A percentile compares a stretch with the other conserved stretches of the same genome.
phyloP scores from a whole-genome alignment of 495 filamentous ascomycete species.

The Podospora pseudopauciseta region DNA sequence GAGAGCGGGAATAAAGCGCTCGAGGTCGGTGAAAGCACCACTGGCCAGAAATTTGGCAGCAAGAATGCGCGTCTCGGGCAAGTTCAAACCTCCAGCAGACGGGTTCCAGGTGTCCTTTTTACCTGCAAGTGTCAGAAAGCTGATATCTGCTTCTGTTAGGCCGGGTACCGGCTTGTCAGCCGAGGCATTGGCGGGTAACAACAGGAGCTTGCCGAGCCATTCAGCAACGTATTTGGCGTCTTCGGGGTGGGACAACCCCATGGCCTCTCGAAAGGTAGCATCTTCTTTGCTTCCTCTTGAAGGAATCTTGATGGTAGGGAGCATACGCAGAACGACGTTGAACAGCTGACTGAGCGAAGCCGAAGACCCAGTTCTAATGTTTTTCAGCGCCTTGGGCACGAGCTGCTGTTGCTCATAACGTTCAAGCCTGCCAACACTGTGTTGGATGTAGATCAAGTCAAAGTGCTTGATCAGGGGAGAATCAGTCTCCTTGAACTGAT shows the following conservation, averaged over 20 bases:
- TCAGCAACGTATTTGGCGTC: constrained; percentile 72
- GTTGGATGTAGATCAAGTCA: constrained; percentile 84
- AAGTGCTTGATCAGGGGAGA: constrained; percentile 78
- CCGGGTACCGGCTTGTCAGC: constrained; percentile 57
- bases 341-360: constrained; percentile 71
- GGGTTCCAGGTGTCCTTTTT: constrained; percentile 71
- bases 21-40: constrained; percentile 74
- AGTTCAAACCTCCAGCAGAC: constrained; percentile 59
- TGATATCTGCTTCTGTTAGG: constrained; percentile 64
- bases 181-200: constrained; percentile 51
- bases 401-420: constrained; percentile 51
- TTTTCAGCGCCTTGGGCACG: constrained; percentile 66
- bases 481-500: constrained; percentile 78
- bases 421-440: constrained; percentile 70
- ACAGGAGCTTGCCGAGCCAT: constrained; percentile 77
- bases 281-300: constrained; percentile 76
- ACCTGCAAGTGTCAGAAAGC: constrained; percentile 63
- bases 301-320: constrained; percentile 69
- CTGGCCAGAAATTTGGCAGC: constrained; percentile 70
- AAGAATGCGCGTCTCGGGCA: constrained; percentile 62
- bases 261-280: constrained; percentile 54
- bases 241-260: constrained; percentile 58
- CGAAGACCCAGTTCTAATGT: constrained; percentile 65
- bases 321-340: constrained; percentile 73
- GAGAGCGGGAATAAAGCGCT: constrained; percentile 78